Base-by-base conservation (phyloP, 2,329 filamentous ascomycete genomes). In the Botrytis fabae region DNA sequence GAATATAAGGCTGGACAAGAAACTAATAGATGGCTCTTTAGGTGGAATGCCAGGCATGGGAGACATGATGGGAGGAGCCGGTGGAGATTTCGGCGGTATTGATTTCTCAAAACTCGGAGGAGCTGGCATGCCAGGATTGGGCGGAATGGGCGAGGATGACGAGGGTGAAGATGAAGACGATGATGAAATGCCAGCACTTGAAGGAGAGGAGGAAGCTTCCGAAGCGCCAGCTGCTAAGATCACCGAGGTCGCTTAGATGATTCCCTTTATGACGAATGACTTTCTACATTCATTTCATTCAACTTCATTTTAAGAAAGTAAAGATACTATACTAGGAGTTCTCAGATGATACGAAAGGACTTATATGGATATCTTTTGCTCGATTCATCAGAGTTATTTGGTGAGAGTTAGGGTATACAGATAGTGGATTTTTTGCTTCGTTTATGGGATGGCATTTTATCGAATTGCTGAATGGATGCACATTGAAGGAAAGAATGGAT, bases 21-120 rank as follows among this genome's bases (percentile, higher is more conserved):
- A 28, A 42, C 35, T 70, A 69, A 71, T 32, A 7, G 25, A 71
- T 51, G 25, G 20, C 51, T 32, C 38, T 61, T 44, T 72, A 72
- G 69, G 70, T 32, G 70, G 62, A 60, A 65, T 66, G 44, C 64
- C 71, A 74, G 74, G 81, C 70, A 81, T 81, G 80, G 77, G 78
- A 71, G 80, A 78, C 59, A 81, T 81, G 80, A 80, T 81, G 79
- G 80, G 80, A 51, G 80, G 83, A 48, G 79, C 78, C 61, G 88
- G 89, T 75, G 90, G 90, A 77, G 93, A 94, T 83, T 93, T 96
- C 77, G 90, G 92, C 79, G 93, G 93, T 80, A 96, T 97, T 81
- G 94, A 97, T 85, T 97, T 97, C 90, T 96, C 93, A 80, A 97
- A 97, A 87, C 91, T 97, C 75, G 91, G 91, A 76, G 91, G 87